Conservation (phyloP, 176 grass and related monocot genomes). For the Tillandsia fasciculata region DNA sequence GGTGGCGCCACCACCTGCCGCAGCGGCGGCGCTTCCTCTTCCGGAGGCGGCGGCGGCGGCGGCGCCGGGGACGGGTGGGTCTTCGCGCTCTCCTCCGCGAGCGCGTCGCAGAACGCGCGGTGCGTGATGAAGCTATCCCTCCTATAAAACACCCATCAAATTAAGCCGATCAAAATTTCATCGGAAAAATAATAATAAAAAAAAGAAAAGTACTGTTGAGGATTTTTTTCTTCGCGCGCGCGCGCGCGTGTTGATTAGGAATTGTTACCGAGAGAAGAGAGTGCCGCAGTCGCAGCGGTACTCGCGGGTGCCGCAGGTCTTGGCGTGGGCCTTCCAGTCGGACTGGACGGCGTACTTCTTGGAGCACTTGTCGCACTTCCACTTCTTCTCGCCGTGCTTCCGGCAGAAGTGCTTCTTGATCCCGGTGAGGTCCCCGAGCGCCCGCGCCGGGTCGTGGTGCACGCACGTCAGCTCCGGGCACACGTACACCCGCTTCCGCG, state of each 20-base stretch:
- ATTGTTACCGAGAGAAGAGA: conserved; percentile 57
- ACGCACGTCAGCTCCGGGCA: conserved; percentile 78
- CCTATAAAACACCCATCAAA: conserved; percentile 25
- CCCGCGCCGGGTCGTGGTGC: conserved; percentile 60
- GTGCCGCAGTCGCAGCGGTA: conserved; percentile 92
- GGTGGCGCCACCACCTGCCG: neutral
- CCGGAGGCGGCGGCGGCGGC: neutral
- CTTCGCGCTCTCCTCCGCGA: conserved; percentile 89
- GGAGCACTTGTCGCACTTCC: conserved; percentile 93
- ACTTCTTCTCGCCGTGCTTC: conserved; percentile 97
- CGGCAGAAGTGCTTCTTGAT: conserved; percentile 98
- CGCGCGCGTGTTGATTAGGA: neutral
- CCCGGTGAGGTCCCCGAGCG: conserved; percentile 77
- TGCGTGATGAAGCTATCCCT: conserved; percentile 99
- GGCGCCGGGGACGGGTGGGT: conserved; percentile 13
- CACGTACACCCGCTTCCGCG: conserved; percentile 70
- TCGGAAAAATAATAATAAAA: conserved; percentile 5
- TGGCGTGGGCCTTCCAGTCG: conserved; percentile 85
- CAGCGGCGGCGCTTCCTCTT: conserved; percentile 16
- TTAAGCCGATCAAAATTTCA: neutral
- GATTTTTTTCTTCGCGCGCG: too few relatives aligned
- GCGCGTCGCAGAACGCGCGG: conserved; percentile 91
- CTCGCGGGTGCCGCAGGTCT: conserved; percentile 86
- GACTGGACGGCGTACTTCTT: conserved; percentile 97
- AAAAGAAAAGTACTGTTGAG: neutral